Conservation (phyloP, 345 rosid genomes). For the Heritiera littoralis region DNA sequence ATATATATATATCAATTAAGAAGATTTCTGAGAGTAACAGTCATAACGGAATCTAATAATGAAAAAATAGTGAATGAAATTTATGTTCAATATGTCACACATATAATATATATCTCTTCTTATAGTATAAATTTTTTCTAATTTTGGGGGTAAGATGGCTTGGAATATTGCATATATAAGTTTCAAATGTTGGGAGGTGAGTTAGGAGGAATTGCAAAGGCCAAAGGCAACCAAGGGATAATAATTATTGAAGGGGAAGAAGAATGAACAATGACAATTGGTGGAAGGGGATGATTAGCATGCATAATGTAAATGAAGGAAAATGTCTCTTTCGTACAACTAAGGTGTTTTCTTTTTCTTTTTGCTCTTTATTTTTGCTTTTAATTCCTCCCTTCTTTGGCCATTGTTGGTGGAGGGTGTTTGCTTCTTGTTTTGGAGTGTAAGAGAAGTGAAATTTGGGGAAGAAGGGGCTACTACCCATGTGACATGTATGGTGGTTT, state of each 20-base stretch:
- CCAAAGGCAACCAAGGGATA: not conserved
- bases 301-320: constrained; percentile 16
- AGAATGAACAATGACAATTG: not conserved
- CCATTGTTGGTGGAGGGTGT: constrained; percentile 12
- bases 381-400: not conserved
- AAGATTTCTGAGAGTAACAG: too few relatives aligned
- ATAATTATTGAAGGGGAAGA: constrained; percentile 3
- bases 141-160: not conserved
- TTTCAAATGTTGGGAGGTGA: not conserved
- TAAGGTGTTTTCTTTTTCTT: constrained; percentile 1
- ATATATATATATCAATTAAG: too few relatives aligned
- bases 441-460: constrained; percentile 32
- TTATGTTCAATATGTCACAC: not conserved
- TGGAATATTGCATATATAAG: not conserved
- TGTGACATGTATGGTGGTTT: constrained; percentile 52
- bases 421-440: constrained; percentile 28
- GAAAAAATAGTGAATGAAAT: not conserved
- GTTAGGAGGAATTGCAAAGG: constrained; percentile 9
- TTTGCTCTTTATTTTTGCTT: not conserved
- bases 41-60: not conserved
- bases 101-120: not conserved
- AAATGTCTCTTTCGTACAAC: constrained; percentile 19
- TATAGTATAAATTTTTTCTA: not conserved
- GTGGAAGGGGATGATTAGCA: constrained; percentile 1
- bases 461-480: constrained; percentile 30